Conservation (phyloP, 495 filamentous ascomycete species). For the Penicillium diatomitis region DNA sequence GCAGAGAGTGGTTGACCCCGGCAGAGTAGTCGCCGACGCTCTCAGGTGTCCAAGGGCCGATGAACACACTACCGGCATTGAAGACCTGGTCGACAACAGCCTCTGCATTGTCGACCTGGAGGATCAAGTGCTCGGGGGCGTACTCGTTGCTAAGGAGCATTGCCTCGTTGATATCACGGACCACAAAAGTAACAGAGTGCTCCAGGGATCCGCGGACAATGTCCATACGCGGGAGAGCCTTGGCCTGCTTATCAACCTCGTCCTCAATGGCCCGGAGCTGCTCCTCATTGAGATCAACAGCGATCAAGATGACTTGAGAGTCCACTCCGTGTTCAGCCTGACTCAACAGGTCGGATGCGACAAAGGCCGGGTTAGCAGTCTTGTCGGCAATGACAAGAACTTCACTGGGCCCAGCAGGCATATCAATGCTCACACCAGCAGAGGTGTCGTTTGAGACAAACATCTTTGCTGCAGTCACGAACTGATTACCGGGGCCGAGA, state of each 20-base stretch:
- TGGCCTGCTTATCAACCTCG: slow-evolving; percentile 84
- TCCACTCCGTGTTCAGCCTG: slow-evolving; percentile 97
- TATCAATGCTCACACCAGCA: slow-evolving; percentile 91
- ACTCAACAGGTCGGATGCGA: slow-evolving; percentile 85
- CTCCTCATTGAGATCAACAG: slow-evolving; percentile 64
- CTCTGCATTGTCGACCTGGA: slow-evolving; percentile 72
- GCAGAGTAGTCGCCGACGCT: slow-evolving; percentile 96
- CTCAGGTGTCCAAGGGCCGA: slow-evolving; percentile 93
- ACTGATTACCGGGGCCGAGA: slow-evolving; percentile 94
- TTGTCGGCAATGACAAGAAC: slow-evolving; percentile 94
- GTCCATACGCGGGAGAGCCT: slow-evolving; percentile 76
- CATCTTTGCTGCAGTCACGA: slow-evolving; percentile 98
- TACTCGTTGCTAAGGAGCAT: slow-evolving; percentile 86
- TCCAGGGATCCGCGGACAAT: slow-evolving; percentile 87
- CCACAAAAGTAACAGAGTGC: slow-evolving; percentile 84
- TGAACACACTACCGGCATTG: slow-evolving; percentile 92
- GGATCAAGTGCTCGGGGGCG: slow-evolving; percentile 94
- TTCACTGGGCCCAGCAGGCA: slow-evolving; percentile 95
- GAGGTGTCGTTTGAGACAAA: slow-evolving; percentile 90
- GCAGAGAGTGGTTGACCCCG: slow-evolving; percentile 92
- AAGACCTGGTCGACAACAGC: slow-evolving; percentile 66
- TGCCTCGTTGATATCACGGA: slow-evolving; percentile 70
- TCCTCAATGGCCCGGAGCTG: slow-evolving; percentile 76
- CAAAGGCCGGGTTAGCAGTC: slow-evolving; percentile 83
- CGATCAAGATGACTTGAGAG: slow-evolving; percentile 88